These are phyloP conservation scores for Lasiosphaeria ovina DNA, from an alignment of 495 filamentous ascomycete species.

Conservation along the genomic window DNA sequence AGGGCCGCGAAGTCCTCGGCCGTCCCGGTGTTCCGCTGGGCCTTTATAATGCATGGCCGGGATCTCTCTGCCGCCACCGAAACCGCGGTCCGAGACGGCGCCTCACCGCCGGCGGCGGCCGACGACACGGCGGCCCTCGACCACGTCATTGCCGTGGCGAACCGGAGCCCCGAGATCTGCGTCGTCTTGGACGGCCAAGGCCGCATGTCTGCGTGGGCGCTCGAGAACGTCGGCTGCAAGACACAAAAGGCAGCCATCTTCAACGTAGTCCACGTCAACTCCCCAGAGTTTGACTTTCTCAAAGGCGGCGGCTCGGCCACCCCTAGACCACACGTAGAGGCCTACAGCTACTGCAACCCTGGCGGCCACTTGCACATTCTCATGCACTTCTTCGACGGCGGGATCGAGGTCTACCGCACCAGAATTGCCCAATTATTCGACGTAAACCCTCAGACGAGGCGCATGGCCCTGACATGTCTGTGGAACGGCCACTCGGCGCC, in stretches of 20 bases:
- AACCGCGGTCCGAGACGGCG: slow-evolving; percentile 62
- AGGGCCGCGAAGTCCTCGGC: slow-evolving; percentile 37
- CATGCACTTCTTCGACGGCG: slow-evolving; percentile 82
- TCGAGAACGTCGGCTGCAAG: slow-evolving; percentile 85
- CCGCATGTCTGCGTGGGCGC: slow-evolving; percentile 89
- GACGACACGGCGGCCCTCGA: slow-evolving; percentile 68
- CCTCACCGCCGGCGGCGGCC: slow-evolving; percentile 36
- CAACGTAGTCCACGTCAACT: slow-evolving; percentile 76
- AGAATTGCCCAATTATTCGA: slow-evolving; percentile 81
- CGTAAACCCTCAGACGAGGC: slow-evolving; percentile 62
- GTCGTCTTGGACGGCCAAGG: slow-evolving; percentile 81
- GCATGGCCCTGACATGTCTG: slow-evolving; percentile 56
- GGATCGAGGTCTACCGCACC: slow-evolving; percentile 75
- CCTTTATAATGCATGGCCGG: slow-evolving; percentile 80
- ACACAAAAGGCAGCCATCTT: slow-evolving; percentile 67
- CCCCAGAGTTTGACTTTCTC: slow-evolving; percentile 65
- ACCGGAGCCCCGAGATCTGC: slow-evolving; percentile 81
- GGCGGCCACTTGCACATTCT: slow-evolving; percentile 70
- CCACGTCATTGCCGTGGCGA: slow-evolving; percentile 84
- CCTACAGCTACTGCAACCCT: slow-evolving; percentile 68
- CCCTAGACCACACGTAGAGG: slow-evolving; percentile 59
- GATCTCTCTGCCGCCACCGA: slow-evolving; percentile 77
- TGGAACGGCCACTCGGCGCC: slow-evolving; percentile 85
- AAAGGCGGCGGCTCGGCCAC: slow-evolving; percentile 34
- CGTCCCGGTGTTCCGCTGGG: slow-evolving; percentile 56